Conservation (phyloP, 2,329 filamentous ascomycete species). For the Colletotrichum filicis region DNA sequence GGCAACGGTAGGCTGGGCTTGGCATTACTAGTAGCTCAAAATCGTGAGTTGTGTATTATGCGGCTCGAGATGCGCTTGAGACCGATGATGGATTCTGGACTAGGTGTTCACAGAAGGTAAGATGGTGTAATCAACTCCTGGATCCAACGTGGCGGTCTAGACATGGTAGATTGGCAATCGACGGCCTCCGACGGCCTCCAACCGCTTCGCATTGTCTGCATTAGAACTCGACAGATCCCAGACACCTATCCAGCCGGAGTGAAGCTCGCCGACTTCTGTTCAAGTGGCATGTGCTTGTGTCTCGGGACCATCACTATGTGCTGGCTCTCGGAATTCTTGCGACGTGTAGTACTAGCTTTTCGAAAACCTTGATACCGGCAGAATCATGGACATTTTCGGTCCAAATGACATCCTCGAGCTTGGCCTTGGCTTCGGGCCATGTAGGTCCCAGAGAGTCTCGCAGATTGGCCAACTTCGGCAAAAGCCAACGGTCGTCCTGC, state of each 20-base stretch:
- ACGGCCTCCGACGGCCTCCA: no score
- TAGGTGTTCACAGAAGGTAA: not conserved
- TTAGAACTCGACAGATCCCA: not conserved
- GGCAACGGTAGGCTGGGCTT: not conserved
- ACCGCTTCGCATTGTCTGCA: not conserved
- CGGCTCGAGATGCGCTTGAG: not conserved
- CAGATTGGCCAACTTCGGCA: constrained; percentile 35
- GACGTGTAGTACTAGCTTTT: constrained; percentile 14
- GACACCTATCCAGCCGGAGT: not conserved
- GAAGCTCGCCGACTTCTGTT: not conserved
- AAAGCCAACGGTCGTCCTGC: constrained; percentile 38
- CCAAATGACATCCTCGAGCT: constrained; percentile 40
- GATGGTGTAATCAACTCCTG: not conserved
- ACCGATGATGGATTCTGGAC: not conserved
- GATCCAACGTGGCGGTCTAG: not conserved
- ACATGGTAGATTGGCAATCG: not conserved
- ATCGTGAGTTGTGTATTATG: not conserved
- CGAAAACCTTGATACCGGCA: constrained; percentile 32
- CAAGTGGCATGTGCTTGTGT: not conserved
- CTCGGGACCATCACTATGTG: not conserved
- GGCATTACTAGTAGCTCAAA: not conserved
- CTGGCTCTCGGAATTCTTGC: not conserved
- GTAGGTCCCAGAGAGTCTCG: constrained; percentile 10
- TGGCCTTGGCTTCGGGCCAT: constrained; percentile 39
- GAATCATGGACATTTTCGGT: constrained; percentile 40